Percentiles rank a stretch among this genome's conserved stretches.
phyloP scores from a whole-genome alignment of 2,329 filamentous ascomycete genomes.

The Amylocarpus encephaloides region DNA sequence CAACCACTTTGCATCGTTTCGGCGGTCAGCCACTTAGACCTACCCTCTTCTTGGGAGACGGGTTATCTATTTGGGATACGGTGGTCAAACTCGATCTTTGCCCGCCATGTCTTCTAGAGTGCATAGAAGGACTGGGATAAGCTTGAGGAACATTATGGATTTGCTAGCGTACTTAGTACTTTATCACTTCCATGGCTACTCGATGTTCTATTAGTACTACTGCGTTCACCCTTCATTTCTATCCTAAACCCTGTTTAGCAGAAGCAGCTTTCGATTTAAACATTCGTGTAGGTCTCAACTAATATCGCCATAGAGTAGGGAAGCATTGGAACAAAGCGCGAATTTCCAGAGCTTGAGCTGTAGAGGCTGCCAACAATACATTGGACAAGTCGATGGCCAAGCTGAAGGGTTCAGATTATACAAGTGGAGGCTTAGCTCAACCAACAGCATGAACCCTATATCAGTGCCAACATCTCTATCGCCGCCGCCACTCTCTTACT shows the following conservation, averaged over 20 bases:
- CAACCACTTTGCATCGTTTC: conserved; percentile 24
- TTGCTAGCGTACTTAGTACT: too few species aligned
- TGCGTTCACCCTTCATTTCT: too few species aligned
- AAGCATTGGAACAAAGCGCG: neutral
- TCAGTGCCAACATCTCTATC: neutral
- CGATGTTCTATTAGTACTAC: neutral
- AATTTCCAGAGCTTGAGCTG: conserved; percentile 14
- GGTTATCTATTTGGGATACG: conserved; percentile 34
- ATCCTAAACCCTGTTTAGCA: too few species aligned
- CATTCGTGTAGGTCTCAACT: conserved; percentile 6
- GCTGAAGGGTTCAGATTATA: conserved; percentile 22
- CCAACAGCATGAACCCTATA: too few species aligned
- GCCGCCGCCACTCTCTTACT: conserved; percentile 12
- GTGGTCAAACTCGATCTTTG: conserved; percentile 37
- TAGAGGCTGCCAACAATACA: conserved; percentile 14
- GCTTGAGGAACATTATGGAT: conserved; percentile 40
- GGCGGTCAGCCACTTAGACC: conserved; percentile 26
- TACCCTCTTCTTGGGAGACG: conserved; percentile 36
- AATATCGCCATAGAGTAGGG: conserved; percentile 10
- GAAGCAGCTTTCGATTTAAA: neutral
- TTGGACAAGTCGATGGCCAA: conserved; percentile 24
- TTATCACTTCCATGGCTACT: neutral
- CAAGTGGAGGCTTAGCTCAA: conserved; percentile 24
- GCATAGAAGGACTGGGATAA: conserved; percentile 43
- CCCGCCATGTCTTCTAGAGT: conserved; percentile 43